Percentiles rank a stretch among this genome's conserved stretches.
Evolutionary conservation across 768 basidiomycete genomes (phyloP).

Genomic region (Pulveroboletus frians): DNA sequence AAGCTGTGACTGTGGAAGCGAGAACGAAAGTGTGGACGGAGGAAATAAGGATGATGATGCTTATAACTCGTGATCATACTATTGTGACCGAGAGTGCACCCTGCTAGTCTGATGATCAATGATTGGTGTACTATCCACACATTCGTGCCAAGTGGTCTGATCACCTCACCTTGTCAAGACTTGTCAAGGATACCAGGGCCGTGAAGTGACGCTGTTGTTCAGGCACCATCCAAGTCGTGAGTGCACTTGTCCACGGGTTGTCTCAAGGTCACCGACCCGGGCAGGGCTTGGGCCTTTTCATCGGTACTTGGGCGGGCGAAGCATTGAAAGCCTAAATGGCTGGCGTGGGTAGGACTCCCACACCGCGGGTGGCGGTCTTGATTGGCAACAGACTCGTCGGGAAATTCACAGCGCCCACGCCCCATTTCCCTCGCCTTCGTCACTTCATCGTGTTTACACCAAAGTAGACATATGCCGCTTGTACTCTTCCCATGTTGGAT

Average conservation of each 20-base stretch:
- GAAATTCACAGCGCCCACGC: too few species aligned
- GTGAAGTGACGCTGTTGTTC: neutral
- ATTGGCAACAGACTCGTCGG: too few species aligned
- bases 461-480: too few species aligned
- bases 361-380: neutral
- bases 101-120: neutral
- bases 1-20: neutral
- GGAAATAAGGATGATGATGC: neutral
- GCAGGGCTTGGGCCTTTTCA: neutral
- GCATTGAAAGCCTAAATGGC: neutral
- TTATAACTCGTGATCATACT: slow-evolving; percentile 13
- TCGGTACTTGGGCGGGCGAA: neutral
- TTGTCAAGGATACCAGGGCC: neutral
- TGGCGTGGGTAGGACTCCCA: slow-evolving; percentile 15
- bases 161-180: slow-evolving; percentile 1
- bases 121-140: slow-evolving; percentile 18
- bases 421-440: too few species aligned
- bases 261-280: neutral
- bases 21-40: slow-evolving; percentile 1
- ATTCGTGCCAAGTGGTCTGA: slow-evolving; percentile 14
- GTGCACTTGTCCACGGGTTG: neutral
- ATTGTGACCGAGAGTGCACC: slow-evolving; percentile 6
- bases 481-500: too few species aligned
- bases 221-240: slow-evolving; percentile 3
- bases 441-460: too few species aligned